Evolutionary conservation across 768 basidiomycete species (phyloP), one percentile per base, ranked within the genome.

Genomic region (Russula virescens): DNA sequence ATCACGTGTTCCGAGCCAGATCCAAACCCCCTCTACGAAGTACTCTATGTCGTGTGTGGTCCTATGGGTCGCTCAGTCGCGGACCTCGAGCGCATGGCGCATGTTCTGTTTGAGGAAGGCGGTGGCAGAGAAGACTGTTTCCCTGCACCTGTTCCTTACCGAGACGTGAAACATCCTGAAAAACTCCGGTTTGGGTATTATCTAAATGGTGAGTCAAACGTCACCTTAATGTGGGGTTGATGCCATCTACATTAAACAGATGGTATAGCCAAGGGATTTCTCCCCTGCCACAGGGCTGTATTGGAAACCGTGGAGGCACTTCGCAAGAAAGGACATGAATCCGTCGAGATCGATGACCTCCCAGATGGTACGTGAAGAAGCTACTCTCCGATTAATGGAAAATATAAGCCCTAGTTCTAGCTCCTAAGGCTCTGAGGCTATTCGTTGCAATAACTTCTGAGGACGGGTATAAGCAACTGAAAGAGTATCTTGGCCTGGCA

Each of bases 161-260:
- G 83, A 31, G 79, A 85, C 2, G 75, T 81, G 0, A 68, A 77
- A 40, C 68, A 90, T 40, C 78, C 83, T 5, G 58, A 70, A 45
- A 89, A 83, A 70, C 76, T 92, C 40, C 80, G 79, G 63, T 85
- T 94, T 66, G 92, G 90, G 5, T 94, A 87, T 70, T 92, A 88
- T 68, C 79, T 78, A 47, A 75, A 80, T 57, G 86, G 87, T 80
- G 42, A 50, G 61, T 58, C 13, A 21, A 11, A 25, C 28, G 3
- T 31, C 51, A 21, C 34, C 7, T 43, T 18, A 19, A 4, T 57
- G 66, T 65, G 60, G 58, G 34, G 34, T 5, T 35, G 34, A 35
- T 35, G 57, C 66, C 34, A 38, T 21, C n/a, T 21, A 7, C 25
- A 11, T 14, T 7, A 9, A 2, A 28, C 3, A 54, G 65, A 68